A percentile compares a stretch with the other conserved stretches of the same genome.
Evolutionary conservation across 192 early-diverging fungal species (phyloP).

Genomic region (Linnemannia zychae): DNA sequence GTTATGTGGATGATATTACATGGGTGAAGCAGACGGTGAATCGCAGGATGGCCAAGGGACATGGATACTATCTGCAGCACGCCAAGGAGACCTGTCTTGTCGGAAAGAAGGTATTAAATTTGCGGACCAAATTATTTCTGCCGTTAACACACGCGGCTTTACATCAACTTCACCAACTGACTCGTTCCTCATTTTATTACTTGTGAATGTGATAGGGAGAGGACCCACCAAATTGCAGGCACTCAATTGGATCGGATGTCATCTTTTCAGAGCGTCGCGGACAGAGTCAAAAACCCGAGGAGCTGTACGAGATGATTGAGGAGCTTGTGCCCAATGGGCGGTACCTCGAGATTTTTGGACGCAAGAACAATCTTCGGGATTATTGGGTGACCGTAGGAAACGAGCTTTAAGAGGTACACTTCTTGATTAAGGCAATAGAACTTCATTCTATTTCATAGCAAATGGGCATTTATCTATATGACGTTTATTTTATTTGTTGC

Average conservation of each 20-base stretch:
- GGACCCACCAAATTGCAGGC: constrained; percentile 78
- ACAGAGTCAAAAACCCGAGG: constrained; percentile 97
- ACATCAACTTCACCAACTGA: neutral
- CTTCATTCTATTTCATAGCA: neutral
- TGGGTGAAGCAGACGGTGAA: constrained; percentile 99
- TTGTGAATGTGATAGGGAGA: constrained; percentile 62
- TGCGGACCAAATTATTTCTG: neutral
- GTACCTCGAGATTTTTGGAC: constrained; percentile 96
- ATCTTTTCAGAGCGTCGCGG: constrained; percentile 95
- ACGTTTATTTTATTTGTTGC: no score
- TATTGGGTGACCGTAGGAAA: constrained; percentile 98
- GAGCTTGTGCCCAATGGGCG: constrained; percentile 92
- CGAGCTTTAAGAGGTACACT: constrained; percentile 73
- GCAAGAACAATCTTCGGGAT: constrained; percentile 95
- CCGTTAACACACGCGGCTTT: neutral
- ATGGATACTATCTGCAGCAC: constrained; percentile 97
- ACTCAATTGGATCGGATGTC: constrained; percentile 87
- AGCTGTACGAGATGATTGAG: constrained; percentile 96
- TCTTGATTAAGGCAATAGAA: neutral
- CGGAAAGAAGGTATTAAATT: constrained; percentile 82
- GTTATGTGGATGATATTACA: constrained; percentile 94
- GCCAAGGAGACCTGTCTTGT: constrained; percentile 98
- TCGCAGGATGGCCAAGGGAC: constrained; percentile 96
- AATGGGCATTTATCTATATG: neutral
- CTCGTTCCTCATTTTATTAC: neutral